Percentiles rank a stretch among this genome's conserved stretches.
phyloP scores from a whole-genome alignment of 176 grass and related monocot genomes.

The Chrysopogon serrulatus region DNA sequence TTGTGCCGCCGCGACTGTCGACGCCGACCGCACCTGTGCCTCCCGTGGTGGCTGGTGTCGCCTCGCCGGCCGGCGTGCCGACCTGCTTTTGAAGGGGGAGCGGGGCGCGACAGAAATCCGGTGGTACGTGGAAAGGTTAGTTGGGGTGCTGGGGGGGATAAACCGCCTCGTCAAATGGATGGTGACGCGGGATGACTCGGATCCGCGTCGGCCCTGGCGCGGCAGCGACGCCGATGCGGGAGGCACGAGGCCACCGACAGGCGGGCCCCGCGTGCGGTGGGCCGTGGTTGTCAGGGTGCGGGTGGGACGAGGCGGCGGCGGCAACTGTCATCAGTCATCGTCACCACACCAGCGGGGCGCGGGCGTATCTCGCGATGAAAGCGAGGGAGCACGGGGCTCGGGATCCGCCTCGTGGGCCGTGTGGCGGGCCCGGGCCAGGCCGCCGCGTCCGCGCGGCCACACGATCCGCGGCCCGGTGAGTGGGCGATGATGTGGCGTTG shows the following conservation, averaged over 20 bases:
- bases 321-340: too few species aligned
- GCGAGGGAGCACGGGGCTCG: background rate
- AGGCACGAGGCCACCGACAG: background rate
- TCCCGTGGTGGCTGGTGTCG: background rate
- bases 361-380: background rate
- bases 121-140: constrained; percentile 34
- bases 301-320: background rate
- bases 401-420: background rate
- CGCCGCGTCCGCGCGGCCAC: background rate
- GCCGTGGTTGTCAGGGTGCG: background rate
- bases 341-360: background rate
- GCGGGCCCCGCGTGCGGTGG: background rate
- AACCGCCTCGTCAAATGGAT: background rate
- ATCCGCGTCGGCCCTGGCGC: constrained; percentile 33
- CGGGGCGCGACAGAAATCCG: background rate
- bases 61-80: background rate
- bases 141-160: constrained; percentile 2
- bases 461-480: constrained; percentile 1
- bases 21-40: background rate
- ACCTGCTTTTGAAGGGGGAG: constrained; percentile 6
- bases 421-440: background rate
- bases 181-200: constrained; percentile 48
- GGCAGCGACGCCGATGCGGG: background rate
- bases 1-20: background rate
- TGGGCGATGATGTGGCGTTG: constrained; percentile 21